Base-by-base conservation (phyloP, 257 asterid genomes). In the Solanum corneliomulleri region DNA sequence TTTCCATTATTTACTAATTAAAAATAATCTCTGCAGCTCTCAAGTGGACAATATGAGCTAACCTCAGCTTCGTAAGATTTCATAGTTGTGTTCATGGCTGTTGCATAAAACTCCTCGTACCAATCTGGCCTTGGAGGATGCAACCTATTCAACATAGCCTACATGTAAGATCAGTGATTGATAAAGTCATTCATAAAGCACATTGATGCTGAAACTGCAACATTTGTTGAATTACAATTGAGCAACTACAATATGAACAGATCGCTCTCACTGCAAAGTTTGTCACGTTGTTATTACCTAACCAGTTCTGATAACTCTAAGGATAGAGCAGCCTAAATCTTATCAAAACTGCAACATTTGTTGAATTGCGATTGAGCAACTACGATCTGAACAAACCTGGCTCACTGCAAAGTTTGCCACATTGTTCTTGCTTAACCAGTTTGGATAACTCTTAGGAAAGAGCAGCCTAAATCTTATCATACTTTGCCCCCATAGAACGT, bases 121-220 rank as follows among this genome's bases (percentile, higher is more conserved):
- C 99, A 96, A 89, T 91, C 99, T 21, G 97, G 94, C 88, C 95
- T 96, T 11, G 94, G 93, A 88, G 98, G 99, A 86, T 91, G 99
- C 89, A 93, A 56, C 88, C 89, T 92, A 56, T 94, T 92, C 93
- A 96, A 86, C 91, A 88, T 87, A 85, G 89, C 91, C 99, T 96
- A 90, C 82, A 89, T 72, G 87, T 18, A 89, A 64, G 60, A 80
- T 9, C 85, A 69, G 41, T 72, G 35, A 23, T 39, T 49, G 44
- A 25, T 60, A 35, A 18, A 60, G 82, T 39, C 82, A 56, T 44
- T 71, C 14, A 31, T 37, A 64, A 86, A 13, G 62, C 70, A 44
- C 16, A 45, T 70, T 35, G 49, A 72, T 27, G 49, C 60, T 56
- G 87, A 44, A 83, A 86, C 58, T 74, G 37, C 82, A 81, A 58